Base-by-base conservation (phyloP, 2,329 filamentous ascomycete genomes). In the Stemphylium beticola region DNA sequence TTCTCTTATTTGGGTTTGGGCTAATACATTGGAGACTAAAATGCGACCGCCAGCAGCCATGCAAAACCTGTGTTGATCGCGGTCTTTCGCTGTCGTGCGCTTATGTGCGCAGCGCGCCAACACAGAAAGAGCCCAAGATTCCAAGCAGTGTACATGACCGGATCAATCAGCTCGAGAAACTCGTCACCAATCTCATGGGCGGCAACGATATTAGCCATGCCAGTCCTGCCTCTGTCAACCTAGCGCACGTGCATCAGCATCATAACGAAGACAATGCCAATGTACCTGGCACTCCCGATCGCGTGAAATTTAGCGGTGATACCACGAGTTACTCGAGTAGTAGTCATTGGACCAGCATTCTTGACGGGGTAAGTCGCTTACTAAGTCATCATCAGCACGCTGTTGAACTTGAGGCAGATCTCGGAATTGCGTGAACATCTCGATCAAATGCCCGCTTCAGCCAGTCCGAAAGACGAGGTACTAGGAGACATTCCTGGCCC, bases 11-110 rank as follows among this genome's bases (percentile, higher is more conserved):
- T 7, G 33, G 20, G 37, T 33, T 9, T 34, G 15, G 49, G 36
- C 60, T 63, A 44, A 63, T 31, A 33, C 20, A 4, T 12, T 34
- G 51, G 50, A 57, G 54, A 29, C 37, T 75, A 47, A 74, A 74
- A 62, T 75, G 73, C 54, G 72, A 75, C 50, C 66, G 73, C 14
- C 68, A 72, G 41, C 67, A 73, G 41, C 73, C 73, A 41, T 74
- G 71, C 54, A 73, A 72, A 40, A 70, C 68, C 43, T 74, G 71
- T 49, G 60, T 68, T n/a, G 72, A 74, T 41, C 67, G 73, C 40
- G 73, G 73, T 15, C 57, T 75, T 33, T 68, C 73, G 26, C 55
- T 73, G 7, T 73, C 73, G 6, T 74, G 72, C 59, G 68, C 68
- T 4, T 69, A 72, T 45, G 56, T 66, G 17, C 69, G 66, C 24